Percentiles rank a stretch among this genome's conserved stretches.
Evolutionary conservation across 352 stramenopile species (phyloP).

Genomic region (Phytophthora brassicae): DNA sequence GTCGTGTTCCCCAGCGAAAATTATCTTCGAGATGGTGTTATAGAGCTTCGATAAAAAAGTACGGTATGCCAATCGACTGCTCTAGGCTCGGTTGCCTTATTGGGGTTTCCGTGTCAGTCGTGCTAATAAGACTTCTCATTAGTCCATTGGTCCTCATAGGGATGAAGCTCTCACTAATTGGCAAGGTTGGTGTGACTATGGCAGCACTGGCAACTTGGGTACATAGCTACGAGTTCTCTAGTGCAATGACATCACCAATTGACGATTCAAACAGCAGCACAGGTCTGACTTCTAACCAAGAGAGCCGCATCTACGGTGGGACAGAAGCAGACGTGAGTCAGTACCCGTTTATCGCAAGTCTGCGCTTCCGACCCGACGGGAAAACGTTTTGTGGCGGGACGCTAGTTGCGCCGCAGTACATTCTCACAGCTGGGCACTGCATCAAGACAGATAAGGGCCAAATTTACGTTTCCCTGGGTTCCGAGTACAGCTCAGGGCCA

Average conservation of each 20-base stretch:
- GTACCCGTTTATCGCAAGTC: constrained; percentile 57
- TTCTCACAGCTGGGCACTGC: constrained; percentile 73
- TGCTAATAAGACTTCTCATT: background rate
- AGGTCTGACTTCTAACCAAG: constrained; percentile 32
- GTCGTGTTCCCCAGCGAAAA: constrained; percentile 3
- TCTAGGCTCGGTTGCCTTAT: constrained; percentile 9
- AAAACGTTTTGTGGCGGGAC: constrained; percentile 60
- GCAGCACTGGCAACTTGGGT: background rate
- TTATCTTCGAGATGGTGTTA: constrained; percentile 25
- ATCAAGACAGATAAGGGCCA: constrained; percentile 33
- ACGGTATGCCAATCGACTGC: no score
- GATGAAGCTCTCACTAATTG: constrained; percentile 7
- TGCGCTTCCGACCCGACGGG: constrained; percentile 44
- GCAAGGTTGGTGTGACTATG: background rate
- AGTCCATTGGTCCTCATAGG: background rate
- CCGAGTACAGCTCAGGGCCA: constrained; percentile 9
- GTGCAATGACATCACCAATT: background rate
- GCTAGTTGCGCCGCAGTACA: constrained; percentile 55
- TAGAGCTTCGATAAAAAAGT: background rate
- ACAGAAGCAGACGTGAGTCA: constrained; percentile 45
- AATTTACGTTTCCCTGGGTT: constrained; percentile 29
- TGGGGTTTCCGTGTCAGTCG: constrained; percentile 1
- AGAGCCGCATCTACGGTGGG: constrained; percentile 66
- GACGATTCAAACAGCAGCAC: background rate
- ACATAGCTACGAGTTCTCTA: constrained; percentile 6